Evolutionary conservation across 1,284 basidiomycete genomes (phyloP).

Genomic region (Exobasidium cylindrosporum): DNA sequence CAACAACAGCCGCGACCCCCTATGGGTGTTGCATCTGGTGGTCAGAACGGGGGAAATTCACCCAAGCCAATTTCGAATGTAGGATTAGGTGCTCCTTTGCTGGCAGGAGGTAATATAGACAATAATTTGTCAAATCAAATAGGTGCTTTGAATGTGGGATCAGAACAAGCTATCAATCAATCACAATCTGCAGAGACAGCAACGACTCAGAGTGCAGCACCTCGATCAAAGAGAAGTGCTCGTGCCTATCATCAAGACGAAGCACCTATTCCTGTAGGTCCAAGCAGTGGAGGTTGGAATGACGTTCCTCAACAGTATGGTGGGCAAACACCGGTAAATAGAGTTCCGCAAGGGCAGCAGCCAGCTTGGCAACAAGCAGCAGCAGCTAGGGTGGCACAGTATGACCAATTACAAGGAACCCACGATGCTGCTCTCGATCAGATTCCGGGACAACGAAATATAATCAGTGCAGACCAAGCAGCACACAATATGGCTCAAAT

Average conservation of each 20-base stretch:
- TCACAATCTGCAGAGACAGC: conserved; percentile 18
- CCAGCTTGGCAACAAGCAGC: conserved; percentile 50
- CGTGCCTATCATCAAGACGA: conserved; percentile 54
- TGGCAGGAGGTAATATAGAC: conserved; percentile 10
- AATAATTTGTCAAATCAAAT: conserved; percentile 26
- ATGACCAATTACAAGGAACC: conserved; percentile 22
- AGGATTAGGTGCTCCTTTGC: conserved; percentile 17
- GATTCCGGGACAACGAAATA: conserved; percentile 50
- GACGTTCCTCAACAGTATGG: conserved; percentile 34
- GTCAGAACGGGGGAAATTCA: not conserved
- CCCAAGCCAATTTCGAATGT: conserved; percentile 18
- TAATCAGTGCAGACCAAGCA: conserved; percentile 42
- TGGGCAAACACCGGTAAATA: not conserved
- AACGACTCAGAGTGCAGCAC: conserved; percentile 22
- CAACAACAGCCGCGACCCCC: conserved; percentile 6
- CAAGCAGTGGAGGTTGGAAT: conserved; percentile 33
- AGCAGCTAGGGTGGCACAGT: conserved; percentile 38
- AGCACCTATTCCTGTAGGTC: conserved; percentile 20
- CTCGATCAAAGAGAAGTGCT: conserved; percentile 48
- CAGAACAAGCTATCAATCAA: not conserved
- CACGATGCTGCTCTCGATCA: conserved; percentile 47
- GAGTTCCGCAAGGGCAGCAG: conserved; percentile 19
- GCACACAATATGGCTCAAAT: conserved; percentile 46
- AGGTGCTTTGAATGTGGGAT: conserved; percentile 29
- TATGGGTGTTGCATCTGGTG: conserved; percentile 1